Evolutionary conservation across 129 eudicot genomes (phyloP).

Genomic region (Sambucus nigra): DNA sequence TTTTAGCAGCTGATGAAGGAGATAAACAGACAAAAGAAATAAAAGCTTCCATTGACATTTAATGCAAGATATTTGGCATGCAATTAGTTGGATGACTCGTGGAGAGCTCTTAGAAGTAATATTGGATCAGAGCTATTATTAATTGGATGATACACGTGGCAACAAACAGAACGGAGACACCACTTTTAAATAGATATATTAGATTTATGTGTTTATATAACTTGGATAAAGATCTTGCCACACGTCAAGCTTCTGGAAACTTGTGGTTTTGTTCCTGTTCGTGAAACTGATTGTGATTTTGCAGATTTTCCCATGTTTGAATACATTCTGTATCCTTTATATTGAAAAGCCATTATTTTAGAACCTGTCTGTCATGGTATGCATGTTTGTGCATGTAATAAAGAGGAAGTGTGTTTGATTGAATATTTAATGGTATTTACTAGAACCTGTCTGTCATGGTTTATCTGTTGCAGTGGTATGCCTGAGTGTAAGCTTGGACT

Average conservation of each 20-base stretch:
- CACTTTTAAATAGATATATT: too few relatives aligned
- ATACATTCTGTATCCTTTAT: neutral
- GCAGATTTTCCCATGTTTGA: neutral
- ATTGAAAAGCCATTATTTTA: too few relatives aligned
- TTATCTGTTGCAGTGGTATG: constrained; percentile 79
- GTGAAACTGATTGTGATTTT: neutral
- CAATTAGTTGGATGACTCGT: too few relatives aligned
- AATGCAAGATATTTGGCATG: too few relatives aligned
- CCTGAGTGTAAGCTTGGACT: constrained; percentile 98
- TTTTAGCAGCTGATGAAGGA: too few relatives aligned
- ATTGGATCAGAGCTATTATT: too few relatives aligned
- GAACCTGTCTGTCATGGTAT: neutral
- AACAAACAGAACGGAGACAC: too few relatives aligned
- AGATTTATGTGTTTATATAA: neutral
- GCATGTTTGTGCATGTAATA: neutral
- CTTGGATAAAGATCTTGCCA: neutral
- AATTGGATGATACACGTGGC: too few relatives aligned
- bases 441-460: neutral
- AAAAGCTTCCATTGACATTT: too few relatives aligned
- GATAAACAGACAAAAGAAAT: too few relatives aligned
- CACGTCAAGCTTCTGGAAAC: neutral
- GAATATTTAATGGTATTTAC: neutral
- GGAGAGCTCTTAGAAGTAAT: too few relatives aligned
- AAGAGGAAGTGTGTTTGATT: neutral
- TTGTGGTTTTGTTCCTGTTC: neutral